These are phyloP conservation scores for Juglanconis juglandina DNA, from an alignment of 2,329 filamentous ascomycete genomes.

Conservation along the genomic window DNA sequence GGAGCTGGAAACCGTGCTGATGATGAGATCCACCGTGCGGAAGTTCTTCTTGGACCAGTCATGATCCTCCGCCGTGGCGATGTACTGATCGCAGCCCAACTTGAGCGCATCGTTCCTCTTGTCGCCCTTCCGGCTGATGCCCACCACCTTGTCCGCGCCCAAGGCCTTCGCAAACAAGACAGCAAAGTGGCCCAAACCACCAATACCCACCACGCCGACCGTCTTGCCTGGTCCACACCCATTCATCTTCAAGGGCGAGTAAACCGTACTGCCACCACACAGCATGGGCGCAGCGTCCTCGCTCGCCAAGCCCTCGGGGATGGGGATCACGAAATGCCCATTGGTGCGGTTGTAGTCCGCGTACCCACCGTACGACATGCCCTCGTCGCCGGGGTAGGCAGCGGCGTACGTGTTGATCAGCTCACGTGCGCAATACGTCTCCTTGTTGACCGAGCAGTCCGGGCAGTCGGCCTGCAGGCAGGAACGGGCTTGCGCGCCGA, in stretches of 20 bases:
- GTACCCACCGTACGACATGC: constrained; percentile 57
- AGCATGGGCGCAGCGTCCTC: constrained; percentile 57
- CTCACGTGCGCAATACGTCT: constrained; percentile 35
- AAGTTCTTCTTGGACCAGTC: constrained; percentile 51
- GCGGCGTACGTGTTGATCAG: constrained; percentile 50
- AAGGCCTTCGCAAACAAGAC: constrained; percentile 65
- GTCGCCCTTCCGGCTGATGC: constrained; percentile 48
- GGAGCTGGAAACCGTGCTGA: constrained; percentile 49
- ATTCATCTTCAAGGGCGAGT: constrained; percentile 57
- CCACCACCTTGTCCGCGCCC: constrained; percentile 56
- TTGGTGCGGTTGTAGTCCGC: constrained; percentile 31
- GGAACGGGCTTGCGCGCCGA: constrained; percentile 55
- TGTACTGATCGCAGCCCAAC: constrained; percentile 52
- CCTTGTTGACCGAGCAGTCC: constrained; percentile 34
- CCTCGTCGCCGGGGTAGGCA: constrained; percentile 46
- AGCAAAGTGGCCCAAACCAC: constrained; percentile 66
- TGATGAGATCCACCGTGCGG: constrained; percentile 52
- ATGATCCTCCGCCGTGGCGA: constrained; percentile 40
- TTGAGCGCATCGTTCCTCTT: constrained; percentile 53
- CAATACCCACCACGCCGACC: constrained; percentile 65
- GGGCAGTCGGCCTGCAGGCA: constrained; percentile 45
- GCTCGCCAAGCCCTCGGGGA: constrained; percentile 38
- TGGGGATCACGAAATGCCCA: constrained; percentile 43
- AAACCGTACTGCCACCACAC: constrained; percentile 66
- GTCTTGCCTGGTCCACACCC: constrained; percentile 63